Evolutionary conservation across 208 protist species (phyloP).

Genomic region (Trypanosoma lewisi): DNA sequence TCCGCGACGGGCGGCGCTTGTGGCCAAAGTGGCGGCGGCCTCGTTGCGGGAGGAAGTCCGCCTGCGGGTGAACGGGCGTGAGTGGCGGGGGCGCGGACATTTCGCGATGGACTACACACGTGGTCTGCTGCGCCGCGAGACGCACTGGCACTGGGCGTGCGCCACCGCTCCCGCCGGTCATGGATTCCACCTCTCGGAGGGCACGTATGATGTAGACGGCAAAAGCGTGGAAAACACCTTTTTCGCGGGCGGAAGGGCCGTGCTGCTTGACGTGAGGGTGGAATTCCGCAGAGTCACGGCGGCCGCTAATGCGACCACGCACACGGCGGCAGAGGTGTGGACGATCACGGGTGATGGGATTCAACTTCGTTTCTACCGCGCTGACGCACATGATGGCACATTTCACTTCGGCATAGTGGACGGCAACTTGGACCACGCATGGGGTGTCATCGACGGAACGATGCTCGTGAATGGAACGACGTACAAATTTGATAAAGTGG

Average conservation of each 20-base stretch:
- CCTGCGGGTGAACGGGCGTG: constrained; percentile 6
- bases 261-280: constrained; percentile 30
- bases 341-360: constrained; percentile 23
- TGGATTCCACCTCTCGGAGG: constrained; percentile 39
- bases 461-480: constrained; percentile 13
- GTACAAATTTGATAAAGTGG: constrained; percentile 23
- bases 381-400: constrained; percentile 29
- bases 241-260: constrained; percentile 12
- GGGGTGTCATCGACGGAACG: constrained; percentile 39
- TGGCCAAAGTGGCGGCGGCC: constrained; percentile 39
- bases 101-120: constrained; percentile 53
- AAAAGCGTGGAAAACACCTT: constrained; percentile 39
- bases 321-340: constrained; percentile 8
- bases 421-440: constrained; percentile 37
- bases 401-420: constrained; percentile 28
- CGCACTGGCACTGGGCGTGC: constrained; percentile 39
- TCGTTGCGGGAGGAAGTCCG: constrained; percentile 6
- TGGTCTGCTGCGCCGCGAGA: constrained; percentile 39
- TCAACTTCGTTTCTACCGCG: constrained; percentile 27
- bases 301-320: neutral
- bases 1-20: constrained; percentile 31
- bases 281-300: neutral
- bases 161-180: constrained; percentile 27
- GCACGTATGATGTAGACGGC: constrained; percentile 36
- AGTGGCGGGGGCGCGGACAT: constrained; percentile 7